Evolutionary conservation across 108 stramenopile genomes (phyloP).

Genomic region (Cyclostephanos tholiformis): DNA sequence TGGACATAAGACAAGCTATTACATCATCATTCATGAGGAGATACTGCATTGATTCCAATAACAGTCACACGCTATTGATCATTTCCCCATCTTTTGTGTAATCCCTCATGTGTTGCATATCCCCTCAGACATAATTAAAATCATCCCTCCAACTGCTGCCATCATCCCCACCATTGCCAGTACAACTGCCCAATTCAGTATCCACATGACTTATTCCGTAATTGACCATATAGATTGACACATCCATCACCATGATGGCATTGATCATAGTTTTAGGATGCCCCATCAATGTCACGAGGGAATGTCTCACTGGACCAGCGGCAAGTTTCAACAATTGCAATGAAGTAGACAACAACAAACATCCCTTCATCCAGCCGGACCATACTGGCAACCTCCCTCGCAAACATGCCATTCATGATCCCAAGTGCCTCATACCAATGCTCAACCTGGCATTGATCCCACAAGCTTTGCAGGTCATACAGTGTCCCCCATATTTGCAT

Average conservation of each 20-base stretch:
- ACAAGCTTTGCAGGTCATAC: slow-evolving; percentile 21
- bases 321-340: too few relatives aligned
- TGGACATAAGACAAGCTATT: too few relatives aligned
- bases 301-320: too few relatives aligned
- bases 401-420: slow-evolving; percentile 61
- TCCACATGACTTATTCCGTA: slow-evolving; percentile 62
- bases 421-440: slow-evolving; percentile 61
- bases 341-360: too few relatives aligned
- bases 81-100: background rate
- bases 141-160: slow-evolving; percentile 38
- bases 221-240: slow-evolving; percentile 67
- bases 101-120: slow-evolving; percentile 64
- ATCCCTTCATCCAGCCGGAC: slow-evolving; percentile 51
- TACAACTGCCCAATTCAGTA: slow-evolving; percentile 53
- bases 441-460: slow-evolving; percentile 48
- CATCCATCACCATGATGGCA: slow-evolving; percentile 66
- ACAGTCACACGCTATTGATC: slow-evolving; percentile 78
- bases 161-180: too few relatives aligned
- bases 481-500: slow-evolving; percentile 60
- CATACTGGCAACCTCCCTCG: slow-evolving; percentile 45
- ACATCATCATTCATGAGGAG: slow-evolving; percentile 78
- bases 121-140: slow-evolving; percentile 60
- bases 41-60: slow-evolving; percentile 79
- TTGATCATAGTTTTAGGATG: slow-evolving; percentile 22
- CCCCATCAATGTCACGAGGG: too few relatives aligned